Evolutionary conservation across 2,329 filamentous ascomycete species (phyloP), one percentile per base, ranked within the genome.

Genomic region (Penicillium sp.): DNA sequence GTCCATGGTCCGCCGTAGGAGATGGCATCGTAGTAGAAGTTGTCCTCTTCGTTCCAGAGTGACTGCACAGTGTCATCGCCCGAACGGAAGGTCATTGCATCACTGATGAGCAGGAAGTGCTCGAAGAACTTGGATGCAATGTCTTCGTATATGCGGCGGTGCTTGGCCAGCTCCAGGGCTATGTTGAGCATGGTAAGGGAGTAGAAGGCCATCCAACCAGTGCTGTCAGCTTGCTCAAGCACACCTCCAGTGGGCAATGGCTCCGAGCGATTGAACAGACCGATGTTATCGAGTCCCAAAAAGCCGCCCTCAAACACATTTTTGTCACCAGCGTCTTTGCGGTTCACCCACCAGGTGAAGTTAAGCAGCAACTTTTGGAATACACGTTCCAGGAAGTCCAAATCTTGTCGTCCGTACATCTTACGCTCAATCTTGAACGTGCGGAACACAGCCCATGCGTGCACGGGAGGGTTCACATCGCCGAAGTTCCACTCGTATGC

Each of bases 291-390:
- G 51, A 97, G 81, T 45, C 93, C 93, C 8, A 97, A 80, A 81
- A 97, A 97, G 43, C 93, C 93, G 65, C 93, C 94, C 71, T 97
- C 94, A 65, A 97, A 97, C 29, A 97, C 89, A 69, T 97, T 97
- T 79, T 97, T 97, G 68, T 92, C 93, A 10, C 96, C 91, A 11
- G 84, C 83, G 68, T 97, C 93, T 76, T 97, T 97, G 57, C 93
- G 89, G 73, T 97, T 97, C 21, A 97, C 93, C 93, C 93, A 97
- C 94, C 94, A 97, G 4, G 94, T 97, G 74, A 97, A 97, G 78
- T 97, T 97, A 61, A 97, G 81, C 25, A 97, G 80, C 59, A 97
- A 77, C 75, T 97, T 97, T 71, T 97, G 94, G 80, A 97, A 97
- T 5, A 97, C 92, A 21, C 93, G 86, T 79, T 97, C 93, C 10